Conservation (phyloP, 257 asterid species). For the Solanum chiquidenum region DNA sequence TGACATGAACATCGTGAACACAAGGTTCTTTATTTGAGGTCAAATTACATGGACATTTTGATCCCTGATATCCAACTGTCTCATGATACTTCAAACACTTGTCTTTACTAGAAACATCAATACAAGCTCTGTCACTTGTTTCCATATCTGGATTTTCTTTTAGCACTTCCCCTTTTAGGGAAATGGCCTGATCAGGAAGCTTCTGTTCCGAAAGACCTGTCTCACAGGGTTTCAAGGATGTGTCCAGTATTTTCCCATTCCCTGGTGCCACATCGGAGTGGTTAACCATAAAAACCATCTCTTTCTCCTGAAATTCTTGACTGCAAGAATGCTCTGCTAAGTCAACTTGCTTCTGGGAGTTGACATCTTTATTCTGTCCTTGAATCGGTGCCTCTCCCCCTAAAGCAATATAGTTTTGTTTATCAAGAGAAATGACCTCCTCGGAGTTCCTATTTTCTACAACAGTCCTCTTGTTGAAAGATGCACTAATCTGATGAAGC, state of each 20-base stretch:
- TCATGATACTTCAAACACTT: constrained; percentile 9
- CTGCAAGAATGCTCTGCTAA: background rate
- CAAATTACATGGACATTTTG: background rate
- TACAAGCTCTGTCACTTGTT: background rate
- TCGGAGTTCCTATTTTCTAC: constrained; percentile 1
- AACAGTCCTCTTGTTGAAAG: constrained; percentile 28
- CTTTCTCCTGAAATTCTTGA: constrained; percentile 35
- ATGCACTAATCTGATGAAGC: constrained; percentile 26
- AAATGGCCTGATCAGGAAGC: constrained; percentile 3
- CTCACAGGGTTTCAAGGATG: background rate
- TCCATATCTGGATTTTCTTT: constrained; percentile 7
- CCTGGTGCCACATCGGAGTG: constrained; percentile 10
- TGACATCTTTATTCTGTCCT: constrained; percentile 4
- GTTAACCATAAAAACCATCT: constrained; percentile 27
- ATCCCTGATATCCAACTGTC: constrained; percentile 11
- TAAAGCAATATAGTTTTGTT: background rate
- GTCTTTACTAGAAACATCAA: background rate
- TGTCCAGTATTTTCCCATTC: background rate
- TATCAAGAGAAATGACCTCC: background rate
- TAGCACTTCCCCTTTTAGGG: constrained; percentile 8
- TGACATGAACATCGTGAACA: constrained; percentile 27
- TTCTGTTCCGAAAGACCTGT: constrained; percentile 9
- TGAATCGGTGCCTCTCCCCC: constrained; percentile 8
- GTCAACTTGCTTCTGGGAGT: constrained; percentile 8
- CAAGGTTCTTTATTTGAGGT: constrained; percentile 7